Conservation (phyloP, 2,329 filamentous ascomycete genomes). For the Zymoseptoria crescenta region DNA sequence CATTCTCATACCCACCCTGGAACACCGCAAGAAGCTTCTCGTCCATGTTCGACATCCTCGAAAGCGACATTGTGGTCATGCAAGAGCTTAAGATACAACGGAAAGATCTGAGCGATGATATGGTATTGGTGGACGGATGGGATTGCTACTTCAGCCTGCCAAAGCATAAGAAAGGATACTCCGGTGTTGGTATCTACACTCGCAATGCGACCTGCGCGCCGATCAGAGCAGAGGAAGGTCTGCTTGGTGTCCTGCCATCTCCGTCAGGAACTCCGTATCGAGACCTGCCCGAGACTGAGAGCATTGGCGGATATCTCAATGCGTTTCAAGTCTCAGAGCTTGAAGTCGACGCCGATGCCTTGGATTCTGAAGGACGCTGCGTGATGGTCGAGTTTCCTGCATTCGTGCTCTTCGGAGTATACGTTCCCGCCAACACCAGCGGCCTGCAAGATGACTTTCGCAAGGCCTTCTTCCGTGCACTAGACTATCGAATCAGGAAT, state of each 20-base stretch:
- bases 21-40: slow-evolving; percentile 39
- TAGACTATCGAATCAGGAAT: slow-evolving; percentile 81
- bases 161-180: slow-evolving; percentile 92
- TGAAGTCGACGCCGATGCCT: slow-evolving; percentile 58
- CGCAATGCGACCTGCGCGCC: slow-evolving; percentile 78
- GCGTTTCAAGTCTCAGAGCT: slow-evolving; percentile 55
- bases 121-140: slow-evolving; percentile 92
- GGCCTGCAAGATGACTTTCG: slow-evolving; percentile 77
- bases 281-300: slow-evolving; percentile 63
- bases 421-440: slow-evolving; percentile 83
- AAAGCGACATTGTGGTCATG: slow-evolving; percentile 88
- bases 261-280: slow-evolving; percentile 64
- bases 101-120: slow-evolving; percentile 87
- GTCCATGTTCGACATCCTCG: slow-evolving; percentile 87
- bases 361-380: slow-evolving; percentile 89
- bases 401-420: slow-evolving; percentile 87
- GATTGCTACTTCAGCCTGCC: slow-evolving; percentile 94
- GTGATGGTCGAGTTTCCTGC: slow-evolving; percentile 88
- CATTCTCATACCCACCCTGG: slow-evolving; percentile 48
- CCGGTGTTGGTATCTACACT: slow-evolving; percentile 91
- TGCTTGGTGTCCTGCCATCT: slow-evolving; percentile 70
- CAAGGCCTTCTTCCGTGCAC: slow-evolving; percentile 65
- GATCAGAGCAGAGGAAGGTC: slow-evolving; percentile 86
- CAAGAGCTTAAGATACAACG: slow-evolving; percentile 95
- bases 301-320: slow-evolving; percentile 83